Evolutionary conservation across 257 asterid genomes (phyloP), one percentile per base, ranked within the genome.

Genomic region (Ilex asprella): DNA sequence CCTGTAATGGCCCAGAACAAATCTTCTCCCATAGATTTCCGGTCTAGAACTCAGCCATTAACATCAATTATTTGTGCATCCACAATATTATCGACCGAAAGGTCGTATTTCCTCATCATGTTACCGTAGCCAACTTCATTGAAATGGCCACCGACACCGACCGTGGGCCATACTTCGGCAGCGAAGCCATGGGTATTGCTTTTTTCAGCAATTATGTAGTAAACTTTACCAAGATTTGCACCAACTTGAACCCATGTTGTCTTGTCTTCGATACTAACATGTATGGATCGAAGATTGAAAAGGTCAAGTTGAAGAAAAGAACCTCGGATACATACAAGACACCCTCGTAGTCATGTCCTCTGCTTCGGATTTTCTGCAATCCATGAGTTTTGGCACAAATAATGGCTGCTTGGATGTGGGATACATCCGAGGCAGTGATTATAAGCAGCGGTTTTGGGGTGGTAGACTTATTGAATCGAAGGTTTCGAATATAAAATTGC

Each of bases 281-380:
- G 2, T 11, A 49, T 15, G 5, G 54, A 49, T 15, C 2, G 54
- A n/a, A 49, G 16, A 49, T 49, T 49, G 54, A 49, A 49, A 2
- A 49, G 6, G 54, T 49, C 54, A n/a, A 49, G 54, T 11, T 49
- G 14, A 49, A 49, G 16, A 49, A 49, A 0, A 2, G 54, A n/a
- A 11, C 16, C 13, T 49, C 54, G n/a, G 54, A 49, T 15, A 12
- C 14, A n/a, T 49, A 83, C 2, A 86, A 83, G 12, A 78, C 6
- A 0, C 89, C 89, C 30, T 83, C 86, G 11, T 80, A 83, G 55
- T 83, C 89, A 32, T 83, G 89, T 58, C 89, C 89, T 27, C 89
- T 86, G 55, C 86, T 80, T 7, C 89, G 77, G 61, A 71, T 67
- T 47, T 72, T 80, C 61, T 70, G 84, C 60, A 80, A 32, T 31